Evolutionary conservation across 148 eudicot genomes (phyloP).

Genomic region (Selenicereus undatus): DNA sequence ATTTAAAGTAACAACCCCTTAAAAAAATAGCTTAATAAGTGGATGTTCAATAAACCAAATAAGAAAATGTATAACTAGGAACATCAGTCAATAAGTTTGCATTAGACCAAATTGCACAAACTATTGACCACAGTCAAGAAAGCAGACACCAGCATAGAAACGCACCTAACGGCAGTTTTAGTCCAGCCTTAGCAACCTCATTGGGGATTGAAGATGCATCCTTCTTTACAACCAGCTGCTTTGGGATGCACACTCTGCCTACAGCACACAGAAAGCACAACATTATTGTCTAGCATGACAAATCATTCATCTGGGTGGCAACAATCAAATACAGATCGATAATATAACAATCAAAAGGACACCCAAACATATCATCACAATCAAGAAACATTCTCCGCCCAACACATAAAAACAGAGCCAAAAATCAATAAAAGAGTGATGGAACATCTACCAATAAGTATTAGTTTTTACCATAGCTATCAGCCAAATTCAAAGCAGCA

Average conservation of each 20-base stretch:
- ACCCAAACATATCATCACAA: background rate
- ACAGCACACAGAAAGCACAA: slow-evolving; percentile 10
- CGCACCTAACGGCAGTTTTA: slow-evolving; percentile 60
- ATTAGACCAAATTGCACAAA: too few relatives aligned
- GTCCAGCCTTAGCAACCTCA: slow-evolving; percentile 59
- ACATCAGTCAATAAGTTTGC: too few relatives aligned
- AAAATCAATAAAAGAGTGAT: background rate
- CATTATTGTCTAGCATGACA: background rate
- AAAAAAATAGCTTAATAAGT: too few relatives aligned
- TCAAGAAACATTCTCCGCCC: background rate
- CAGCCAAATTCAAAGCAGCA: slow-evolving; percentile 54
- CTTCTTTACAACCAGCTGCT: slow-evolving; percentile 55
- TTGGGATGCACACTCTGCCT: slow-evolving; percentile 67
- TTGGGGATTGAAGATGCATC: slow-evolving; percentile 51
- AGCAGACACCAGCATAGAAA: background rate
- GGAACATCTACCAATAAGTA: background rate
- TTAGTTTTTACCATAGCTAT: slow-evolving; percentile 41
- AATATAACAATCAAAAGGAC: background rate
- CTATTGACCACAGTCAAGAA: background rate
- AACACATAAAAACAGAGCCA: background rate
- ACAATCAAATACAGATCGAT: background rate
- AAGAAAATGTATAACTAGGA: too few relatives aligned
- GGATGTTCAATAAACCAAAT: too few relatives aligned
- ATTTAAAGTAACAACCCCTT: too few relatives aligned
- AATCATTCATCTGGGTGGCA: background rate